Percentiles rank a stretch among this genome's conserved stretches.
phyloP scores from a whole-genome alignment of 2,329 filamentous ascomycete genomes.

The Tolypocladium sp. region DNA sequence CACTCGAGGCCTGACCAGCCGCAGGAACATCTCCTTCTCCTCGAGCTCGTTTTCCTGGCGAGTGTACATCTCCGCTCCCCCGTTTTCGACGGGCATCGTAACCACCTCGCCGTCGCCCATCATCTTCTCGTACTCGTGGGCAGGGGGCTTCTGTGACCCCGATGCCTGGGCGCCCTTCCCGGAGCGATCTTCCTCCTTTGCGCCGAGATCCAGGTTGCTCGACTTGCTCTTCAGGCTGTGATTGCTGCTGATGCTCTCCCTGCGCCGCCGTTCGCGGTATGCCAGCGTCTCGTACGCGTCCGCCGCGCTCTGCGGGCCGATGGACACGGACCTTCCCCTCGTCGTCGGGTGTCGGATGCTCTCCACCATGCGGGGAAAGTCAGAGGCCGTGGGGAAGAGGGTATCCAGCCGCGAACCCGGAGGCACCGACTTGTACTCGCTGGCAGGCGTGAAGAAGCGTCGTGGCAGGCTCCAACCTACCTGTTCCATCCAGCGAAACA shows the following conservation, averaged over 20 bases:
- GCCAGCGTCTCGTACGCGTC: slow-evolving; percentile 94
- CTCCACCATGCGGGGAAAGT: slow-evolving; percentile 73
- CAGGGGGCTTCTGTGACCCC: slow-evolving; percentile 34
- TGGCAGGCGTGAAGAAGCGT: slow-evolving; percentile 84
- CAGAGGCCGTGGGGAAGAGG: slow-evolving; percentile 79
- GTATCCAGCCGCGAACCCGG: slow-evolving; percentile 65
- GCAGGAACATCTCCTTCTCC: slow-evolving; percentile 75
- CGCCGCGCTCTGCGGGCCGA: slow-evolving; percentile 90
- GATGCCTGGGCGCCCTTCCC: slow-evolving; percentile 30
- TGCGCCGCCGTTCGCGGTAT: slow-evolving; percentile 61
- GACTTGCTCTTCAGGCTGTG: slow-evolving; percentile 34
- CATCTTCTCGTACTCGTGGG: slow-evolving; percentile 61
- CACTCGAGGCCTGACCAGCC: slow-evolving; percentile 76
- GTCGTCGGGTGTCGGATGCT: slow-evolving; percentile 66
- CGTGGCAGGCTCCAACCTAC: slow-evolving; percentile 73
- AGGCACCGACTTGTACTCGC: slow-evolving; percentile 78
- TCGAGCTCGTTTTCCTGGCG: slow-evolving; percentile 44
- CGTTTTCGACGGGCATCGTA: slow-evolving; percentile 19
- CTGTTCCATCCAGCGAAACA: slow-evolving; percentile 80
- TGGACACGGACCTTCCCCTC: slow-evolving; percentile 71
- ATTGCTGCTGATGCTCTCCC: slow-evolving; percentile 46
- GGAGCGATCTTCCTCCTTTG: slow-evolving; percentile 27
- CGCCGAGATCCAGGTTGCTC: slow-evolving; percentile 31
- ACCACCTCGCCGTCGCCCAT: slow-evolving; percentile 58
- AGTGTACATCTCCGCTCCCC: slow-evolving; percentile 21